Conservation (phyloP, 176 grass and related monocot species). For the Hordeum marinum region DNA sequence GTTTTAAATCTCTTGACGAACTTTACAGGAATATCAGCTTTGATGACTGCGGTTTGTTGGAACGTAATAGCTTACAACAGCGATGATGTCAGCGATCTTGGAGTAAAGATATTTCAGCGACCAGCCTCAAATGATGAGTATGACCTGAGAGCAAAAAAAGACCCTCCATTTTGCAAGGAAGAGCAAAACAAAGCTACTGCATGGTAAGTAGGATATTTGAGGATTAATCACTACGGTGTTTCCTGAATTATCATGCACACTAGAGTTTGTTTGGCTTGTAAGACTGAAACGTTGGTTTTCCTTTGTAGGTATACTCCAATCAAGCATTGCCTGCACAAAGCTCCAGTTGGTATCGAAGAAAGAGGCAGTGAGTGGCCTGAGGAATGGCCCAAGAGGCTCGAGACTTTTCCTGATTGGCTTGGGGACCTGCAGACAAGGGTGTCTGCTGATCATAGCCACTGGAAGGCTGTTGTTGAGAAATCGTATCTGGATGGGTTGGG, state of each 20-base stretch:
- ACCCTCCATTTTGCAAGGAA: slow-evolving; percentile 86
- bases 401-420: slow-evolving; percentile 79
- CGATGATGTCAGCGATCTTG: slow-evolving; percentile 81
- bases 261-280: slow-evolving; percentile 6
- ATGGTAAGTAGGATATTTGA: slow-evolving; percentile 46
- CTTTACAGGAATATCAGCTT: slow-evolving; percentile 78
- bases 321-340: slow-evolving; percentile 79
- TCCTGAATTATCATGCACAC: background rate
- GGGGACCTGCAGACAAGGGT: slow-evolving; percentile 58
- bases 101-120: slow-evolving; percentile 88
- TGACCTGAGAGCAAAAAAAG: slow-evolving; percentile 76
- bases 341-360: slow-evolving; percentile 81
- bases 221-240: background rate
- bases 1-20: background rate
- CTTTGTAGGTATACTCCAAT: slow-evolving; percentile 69
- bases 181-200: slow-evolving; percentile 69
- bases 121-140: slow-evolving; percentile 85
- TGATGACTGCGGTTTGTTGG: slow-evolving; percentile 81
- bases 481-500: slow-evolving; percentile 89
- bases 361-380: slow-evolving; percentile 90
- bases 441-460: slow-evolving; percentile 60
- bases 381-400: slow-evolving; percentile 93
- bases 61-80: slow-evolving; percentile 67
- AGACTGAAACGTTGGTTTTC: background rate
- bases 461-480: slow-evolving; percentile 82